These are phyloP conservation scores for Colletotrichum australisinense DNA, from an alignment of 2,329 filamentous ascomycete genomes.

Conservation along the genomic window DNA sequence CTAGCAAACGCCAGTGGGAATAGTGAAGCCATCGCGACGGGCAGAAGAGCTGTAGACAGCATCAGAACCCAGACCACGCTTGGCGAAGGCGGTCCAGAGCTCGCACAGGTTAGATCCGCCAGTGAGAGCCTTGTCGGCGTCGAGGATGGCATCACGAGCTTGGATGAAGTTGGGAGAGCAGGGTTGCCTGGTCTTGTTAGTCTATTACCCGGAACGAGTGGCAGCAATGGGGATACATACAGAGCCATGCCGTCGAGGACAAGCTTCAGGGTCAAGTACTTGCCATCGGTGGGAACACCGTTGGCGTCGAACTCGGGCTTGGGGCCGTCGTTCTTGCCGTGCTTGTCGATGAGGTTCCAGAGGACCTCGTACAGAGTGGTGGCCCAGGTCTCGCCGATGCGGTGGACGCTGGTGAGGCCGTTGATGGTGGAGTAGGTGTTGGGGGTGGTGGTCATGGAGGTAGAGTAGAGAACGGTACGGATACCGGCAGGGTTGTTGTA, in stretches of 20 bases:
- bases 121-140: conserved; percentile 64
- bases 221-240: conserved; percentile 36
- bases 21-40: conserved; percentile 46
- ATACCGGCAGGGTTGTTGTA: conserved; percentile 56
- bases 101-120: conserved; percentile 61
- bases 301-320: conserved; percentile 53
- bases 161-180: conserved; percentile 66
- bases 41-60: conserved; percentile 45
- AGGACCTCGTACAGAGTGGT: conserved; percentile 66
- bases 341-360: conserved; percentile 68
- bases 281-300: conserved; percentile 63
- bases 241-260: conserved; percentile 64
- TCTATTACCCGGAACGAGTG: no score
- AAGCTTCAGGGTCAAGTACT: conserved; percentile 63
- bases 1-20: conserved; percentile 41
- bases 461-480: conserved; percentile 63
- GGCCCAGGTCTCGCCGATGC: conserved; percentile 64
- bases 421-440: conserved; percentile 60
- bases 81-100: conserved; percentile 67
- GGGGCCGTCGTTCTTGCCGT: conserved; percentile 59
- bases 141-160: conserved; percentile 65
- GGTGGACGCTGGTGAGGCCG: conserved; percentile 53
- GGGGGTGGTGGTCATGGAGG: conserved; percentile 60
- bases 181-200: conserved; percentile 53
- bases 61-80: conserved; percentile 62